Evolutionary conservation across 768 basidiomycete genomes (phyloP).

Genomic region (Serpula lacrymans): DNA sequence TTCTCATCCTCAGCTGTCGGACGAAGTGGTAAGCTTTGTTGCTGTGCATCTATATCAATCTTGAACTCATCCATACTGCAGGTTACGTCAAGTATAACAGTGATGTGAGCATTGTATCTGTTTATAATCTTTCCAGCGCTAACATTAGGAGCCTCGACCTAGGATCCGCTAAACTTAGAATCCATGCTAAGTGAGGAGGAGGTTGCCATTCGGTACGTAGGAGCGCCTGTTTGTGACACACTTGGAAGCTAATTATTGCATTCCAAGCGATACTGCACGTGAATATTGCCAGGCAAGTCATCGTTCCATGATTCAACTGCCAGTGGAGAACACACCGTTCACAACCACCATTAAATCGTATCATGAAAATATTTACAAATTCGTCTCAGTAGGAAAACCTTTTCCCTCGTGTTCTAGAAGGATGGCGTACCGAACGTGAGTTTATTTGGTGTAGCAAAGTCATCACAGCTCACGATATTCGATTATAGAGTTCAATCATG

Average conservation of each 20-base stretch:
- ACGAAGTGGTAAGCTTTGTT: no score
- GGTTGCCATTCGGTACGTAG: slow-evolving; percentile 72
- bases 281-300: slow-evolving; percentile 71
- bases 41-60: no score
- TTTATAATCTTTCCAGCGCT: not conserved
- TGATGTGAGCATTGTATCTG: slow-evolving; percentile 11
- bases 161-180: slow-evolving; percentile 86
- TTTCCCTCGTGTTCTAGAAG: slow-evolving; percentile 82
- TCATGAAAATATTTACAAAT: not conserved
- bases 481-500: slow-evolving; percentile 78
- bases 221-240: not conserved
- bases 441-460: not conserved
- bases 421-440: slow-evolving; percentile 82
- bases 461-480: no score
- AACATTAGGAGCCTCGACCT: no score
- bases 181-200: slow-evolving; percentile 87
- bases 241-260: slow-evolving; percentile 5
- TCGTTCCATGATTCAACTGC: no score
- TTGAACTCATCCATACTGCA: no score
- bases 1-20: no score
- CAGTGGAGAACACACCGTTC: not conserved
- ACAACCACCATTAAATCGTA: not conserved
- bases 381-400: slow-evolving; percentile 63
- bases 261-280: slow-evolving; percentile 69
- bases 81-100: slow-evolving; percentile 17